Evolutionary conservation across 805 yeast species (phyloP), one percentile per base, ranked within the genome.

Genomic region (Metschnikowia rubicola): DNA sequence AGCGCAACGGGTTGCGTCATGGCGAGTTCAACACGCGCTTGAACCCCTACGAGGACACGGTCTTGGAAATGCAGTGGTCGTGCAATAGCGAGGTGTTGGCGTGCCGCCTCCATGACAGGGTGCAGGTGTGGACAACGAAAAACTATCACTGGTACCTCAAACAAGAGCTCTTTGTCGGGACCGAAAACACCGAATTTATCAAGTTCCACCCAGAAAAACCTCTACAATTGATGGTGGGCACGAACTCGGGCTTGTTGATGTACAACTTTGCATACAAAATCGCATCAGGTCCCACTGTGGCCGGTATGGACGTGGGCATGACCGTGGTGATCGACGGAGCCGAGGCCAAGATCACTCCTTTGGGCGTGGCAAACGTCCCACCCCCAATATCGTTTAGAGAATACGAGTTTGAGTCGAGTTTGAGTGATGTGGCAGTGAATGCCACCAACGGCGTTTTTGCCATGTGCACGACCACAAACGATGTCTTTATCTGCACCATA

Each of bases 61-160:
- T 91, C 19, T 52, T 66, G 8, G 72, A 73, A 37, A 47, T 94
- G 15, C 75, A 78, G 35, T 94, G 98, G 98, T 88, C 92, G 44
- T 73, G 81, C 34, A 83, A 84, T 55, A 83, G 91, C 44, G 96
- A 90, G 55, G 74, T 87, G 1, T 70, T 94, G 45, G 88, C 96
- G 2, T 68, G 94, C 10, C 83, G 79, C 35, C 71, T 86, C 29
- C 51, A 66, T 2, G 75, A 82, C 55, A 70, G 79, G 12, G 76
- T 94, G n/a, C 95, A 86, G 61, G 66, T 94, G 21, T 94, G 97
- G 97, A 83, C 95, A 1, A 75, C 87, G 3, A 90, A 88, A 61
- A 94, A 94, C 65, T 94, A 91, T 66, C 95, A 91, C 61, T 94
- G 99, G 99, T 90, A 87, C 65, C 74, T 91, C 56, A 94, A 94